Conservation (phyloP, 2,329 filamentous ascomycete species). For the Calonectria pseudoreteaudii region DNA sequence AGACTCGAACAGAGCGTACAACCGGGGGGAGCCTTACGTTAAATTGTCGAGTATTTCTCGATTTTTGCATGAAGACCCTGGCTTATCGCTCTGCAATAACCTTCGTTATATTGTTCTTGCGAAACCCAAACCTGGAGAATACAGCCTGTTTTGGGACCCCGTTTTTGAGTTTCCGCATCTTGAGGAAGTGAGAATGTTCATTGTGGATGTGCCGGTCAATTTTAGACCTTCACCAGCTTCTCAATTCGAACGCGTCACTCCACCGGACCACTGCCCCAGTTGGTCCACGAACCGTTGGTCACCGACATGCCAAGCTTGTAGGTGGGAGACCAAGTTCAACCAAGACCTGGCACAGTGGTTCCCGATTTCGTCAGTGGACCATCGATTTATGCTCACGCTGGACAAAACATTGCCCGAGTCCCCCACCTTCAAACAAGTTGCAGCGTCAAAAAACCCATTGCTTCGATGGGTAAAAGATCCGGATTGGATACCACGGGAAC, state of each 20-base stretch:
- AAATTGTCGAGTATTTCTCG: background rate
- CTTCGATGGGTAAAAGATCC: background rate
- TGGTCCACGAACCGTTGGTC: background rate
- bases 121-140: background rate
- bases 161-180: background rate
- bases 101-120: background rate
- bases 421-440: background rate
- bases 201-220: background rate
- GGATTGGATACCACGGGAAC: background rate
- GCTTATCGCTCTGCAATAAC: background rate
- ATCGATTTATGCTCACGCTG: background rate
- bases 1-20: background rate
- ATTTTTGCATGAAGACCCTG: background rate
- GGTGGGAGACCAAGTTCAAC: background rate
- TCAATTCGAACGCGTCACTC: background rate
- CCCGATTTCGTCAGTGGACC: background rate
- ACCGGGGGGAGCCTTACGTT: background rate
- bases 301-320: background rate
- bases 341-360: background rate
- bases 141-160: background rate
- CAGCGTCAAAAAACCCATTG: background rate
- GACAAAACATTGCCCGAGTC: background rate
- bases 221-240: background rate
- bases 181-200: background rate
- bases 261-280: background rate